Percentiles rank a stretch among this genome's conserved stretches.
phyloP scores from a whole-genome alignment of 331 rosid genomes.

The Malus hybrid region DNA sequence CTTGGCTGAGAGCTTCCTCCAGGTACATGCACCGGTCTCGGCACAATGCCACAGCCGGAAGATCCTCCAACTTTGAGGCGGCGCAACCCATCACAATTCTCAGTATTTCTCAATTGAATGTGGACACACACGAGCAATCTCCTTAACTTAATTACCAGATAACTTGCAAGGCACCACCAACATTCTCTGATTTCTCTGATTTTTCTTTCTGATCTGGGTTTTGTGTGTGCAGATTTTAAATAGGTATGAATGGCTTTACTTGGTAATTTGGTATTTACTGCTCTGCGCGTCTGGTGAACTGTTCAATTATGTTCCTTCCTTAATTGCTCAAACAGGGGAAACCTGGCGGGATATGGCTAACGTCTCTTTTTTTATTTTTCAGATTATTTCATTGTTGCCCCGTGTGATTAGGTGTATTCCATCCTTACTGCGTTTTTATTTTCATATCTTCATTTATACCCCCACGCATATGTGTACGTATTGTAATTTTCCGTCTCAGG shows the following conservation, averaged over 20 bases:
- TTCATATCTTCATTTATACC: background rate
- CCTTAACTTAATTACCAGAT: background rate
- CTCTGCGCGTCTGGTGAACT: background rate
- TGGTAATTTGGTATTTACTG: background rate
- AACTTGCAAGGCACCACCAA: background rate
- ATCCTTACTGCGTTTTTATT: background rate
- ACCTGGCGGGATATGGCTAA: conserved; percentile 20
- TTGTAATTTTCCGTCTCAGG: background rate
- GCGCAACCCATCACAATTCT: conserved; percentile 61
- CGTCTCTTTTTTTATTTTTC: conserved; percentile 11
- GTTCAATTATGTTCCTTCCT: background rate
- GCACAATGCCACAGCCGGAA: conserved; percentile 75
- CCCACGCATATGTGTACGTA: background rate
- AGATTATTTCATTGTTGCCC: background rate
- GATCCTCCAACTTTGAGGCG: conserved; percentile 51
- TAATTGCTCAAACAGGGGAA: background rate
- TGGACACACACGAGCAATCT: background rate
- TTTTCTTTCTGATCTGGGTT: background rate
- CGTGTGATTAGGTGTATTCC: background rate
- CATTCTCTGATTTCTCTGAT: background rate
- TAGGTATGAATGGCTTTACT: background rate
- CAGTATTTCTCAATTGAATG: background rate
- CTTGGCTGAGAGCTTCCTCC: conserved; percentile 52
- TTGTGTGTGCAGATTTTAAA: background rate
- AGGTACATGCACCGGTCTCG: conserved; percentile 75